Base-by-base conservation (phyloP, 2,329 filamentous ascomycete genomes). In the Tolypocladium endophyticum region DNA sequence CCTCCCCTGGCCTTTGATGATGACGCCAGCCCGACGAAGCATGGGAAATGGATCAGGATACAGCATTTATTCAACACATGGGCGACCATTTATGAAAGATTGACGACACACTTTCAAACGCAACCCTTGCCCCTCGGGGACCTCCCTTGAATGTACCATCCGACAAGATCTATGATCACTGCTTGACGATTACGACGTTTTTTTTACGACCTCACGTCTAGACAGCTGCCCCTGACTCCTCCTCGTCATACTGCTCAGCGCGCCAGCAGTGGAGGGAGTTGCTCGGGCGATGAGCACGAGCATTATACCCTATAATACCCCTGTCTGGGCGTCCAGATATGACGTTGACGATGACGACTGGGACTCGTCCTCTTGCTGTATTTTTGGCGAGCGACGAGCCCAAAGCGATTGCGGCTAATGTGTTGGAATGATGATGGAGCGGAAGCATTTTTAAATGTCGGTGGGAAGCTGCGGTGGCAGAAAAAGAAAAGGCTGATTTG, bases 121-220 rank as follows among this genome's bases (percentile, higher is more conserved):
- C 56, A 61, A 66, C 53, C 60, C 58, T 60, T 36, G 28, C 59
- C 39, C 39, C 16, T 63, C 66, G 66, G 66, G 62, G 68, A 70
- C 64, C 68, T 67, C 64, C 67, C 68, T 63, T 63, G 61, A 64
- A 64, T 69, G 69, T 71, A 69, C 64, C 65, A 60, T 67, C 64
- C 59, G 61, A 64, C 68, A 71, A 71, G 66, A 68, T 67, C 67
- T 68, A 71, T 65, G 69, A 73, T 68, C 68, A 71, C 66, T 71
- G 70, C 71, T 73, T 76, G 74, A 77, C 73, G 74, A 77, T 74
- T 72, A 76, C 72, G 73, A 76, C 72, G 73, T 72, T 75, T 75
- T 35, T 73, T 73, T 76, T 71, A 77, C 72, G 74, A 77, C 72
- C 70, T 75, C 71, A 77, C 71, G 74, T 76, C 74, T 76, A 77